Percentiles rank a stretch among this genome's conserved stretches.
These are phyloP conservation scores for Camptophora hylomeconis DNA, from an alignment of 2,329 filamentous ascomycete species.

Conservation along the genomic window DNA sequence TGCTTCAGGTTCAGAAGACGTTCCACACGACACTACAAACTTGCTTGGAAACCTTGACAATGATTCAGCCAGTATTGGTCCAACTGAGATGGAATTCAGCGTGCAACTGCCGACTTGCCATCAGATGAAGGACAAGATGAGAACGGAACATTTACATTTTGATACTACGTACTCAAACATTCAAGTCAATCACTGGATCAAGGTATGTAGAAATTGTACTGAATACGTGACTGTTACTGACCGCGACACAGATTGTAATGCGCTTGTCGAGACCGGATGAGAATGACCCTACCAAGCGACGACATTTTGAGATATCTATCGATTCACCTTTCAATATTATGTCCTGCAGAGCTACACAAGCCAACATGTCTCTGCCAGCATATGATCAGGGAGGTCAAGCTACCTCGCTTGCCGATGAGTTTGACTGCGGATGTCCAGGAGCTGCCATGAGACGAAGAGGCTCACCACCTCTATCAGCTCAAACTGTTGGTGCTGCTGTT, in stretches of 20 bases:
- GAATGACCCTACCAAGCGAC: slow-evolving; percentile 62
- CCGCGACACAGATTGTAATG: slow-evolving; percentile 62
- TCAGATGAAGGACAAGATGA: slow-evolving; percentile 63
- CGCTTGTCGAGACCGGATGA: slow-evolving; percentile 74
- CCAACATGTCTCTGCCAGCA: slow-evolving; percentile 72
- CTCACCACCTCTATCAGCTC: slow-evolving; percentile 16
- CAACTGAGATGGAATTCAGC: slow-evolving; percentile 89
- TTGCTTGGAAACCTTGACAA: slow-evolving; percentile 67
- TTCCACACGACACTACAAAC: slow-evolving; percentile 48
- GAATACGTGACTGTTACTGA: slow-evolving; percentile 3
- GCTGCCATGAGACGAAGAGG: slow-evolving; percentile 36
- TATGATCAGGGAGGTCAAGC: slow-evolving; percentile 50
- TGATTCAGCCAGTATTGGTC: slow-evolving; percentile 59
- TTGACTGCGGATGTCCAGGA: slow-evolving; percentile 53
- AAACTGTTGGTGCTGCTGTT: slow-evolving; percentile 15
- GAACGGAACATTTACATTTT: slow-evolving; percentile 57
- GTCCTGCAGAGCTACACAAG: slow-evolving; percentile 82
- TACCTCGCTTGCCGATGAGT: slow-evolving; percentile 42
- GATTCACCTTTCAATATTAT: slow-evolving; percentile 90
- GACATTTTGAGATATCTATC: slow-evolving; percentile 92
- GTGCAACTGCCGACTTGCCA: slow-evolving; percentile 84
- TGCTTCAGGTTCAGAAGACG: slow-evolving; percentile 41
- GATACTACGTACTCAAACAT: slow-evolving; percentile 92
- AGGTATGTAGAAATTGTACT: slow-evolving; percentile 42
- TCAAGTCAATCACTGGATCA: slow-evolving; percentile 92